Percentiles rank a stretch among this genome's conserved stretches.
Evolutionary conservation across 305 asterid species (phyloP).

Genomic region (Solanum aculeatissimum): DNA sequence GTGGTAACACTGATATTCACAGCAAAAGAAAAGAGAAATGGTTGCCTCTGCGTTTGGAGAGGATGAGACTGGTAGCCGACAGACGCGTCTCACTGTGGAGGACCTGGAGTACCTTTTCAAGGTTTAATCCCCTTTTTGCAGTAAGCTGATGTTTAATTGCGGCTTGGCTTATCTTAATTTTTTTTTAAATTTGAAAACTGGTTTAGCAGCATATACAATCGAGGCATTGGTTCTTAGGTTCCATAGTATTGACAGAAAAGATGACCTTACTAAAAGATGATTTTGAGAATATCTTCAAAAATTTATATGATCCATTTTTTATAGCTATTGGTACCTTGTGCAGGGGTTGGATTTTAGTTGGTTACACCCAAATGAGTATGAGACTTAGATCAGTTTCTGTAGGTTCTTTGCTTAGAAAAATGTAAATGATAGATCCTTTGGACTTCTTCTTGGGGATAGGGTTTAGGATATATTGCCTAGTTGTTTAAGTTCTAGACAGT

Average conservation of each 20-base stretch:
- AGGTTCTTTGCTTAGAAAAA: conserved; percentile 22
- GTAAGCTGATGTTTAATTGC: neutral
- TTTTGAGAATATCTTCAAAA: conserved; percentile 18
- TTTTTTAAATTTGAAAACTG: conserved; percentile 7
- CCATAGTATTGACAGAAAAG: conserved; percentile 22
- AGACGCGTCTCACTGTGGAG: conserved; percentile 78
- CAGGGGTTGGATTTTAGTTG: conserved; percentile 20
- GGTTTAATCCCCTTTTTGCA: conserved; percentile 2
- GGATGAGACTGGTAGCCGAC: conserved; percentile 67
- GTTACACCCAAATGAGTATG: conserved; percentile 8
- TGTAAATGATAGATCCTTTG: conserved; percentile 23
- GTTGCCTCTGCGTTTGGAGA: conserved; percentile 97
- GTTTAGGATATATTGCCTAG: neutral
- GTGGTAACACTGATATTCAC: conserved; percentile 12
- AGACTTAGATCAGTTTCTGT: conserved; percentile 3
- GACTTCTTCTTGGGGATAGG: neutral
- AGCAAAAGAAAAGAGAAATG: conserved; percentile 97
- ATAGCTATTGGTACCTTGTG: conserved; percentile 24
- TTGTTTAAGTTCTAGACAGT: neutral
- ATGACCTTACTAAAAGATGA: conserved; percentile 15
- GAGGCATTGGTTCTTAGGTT: neutral
- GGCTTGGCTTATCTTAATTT: conserved; percentile 8
- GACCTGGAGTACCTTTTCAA: conserved; percentile 82
- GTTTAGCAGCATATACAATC: conserved; percentile 10
- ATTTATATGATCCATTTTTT: conserved; percentile 21